Evolutionary conservation across 306 rosid genomes (phyloP), one percentile per base, ranked within the genome.

Genomic region (Medicago lupulina): DNA sequence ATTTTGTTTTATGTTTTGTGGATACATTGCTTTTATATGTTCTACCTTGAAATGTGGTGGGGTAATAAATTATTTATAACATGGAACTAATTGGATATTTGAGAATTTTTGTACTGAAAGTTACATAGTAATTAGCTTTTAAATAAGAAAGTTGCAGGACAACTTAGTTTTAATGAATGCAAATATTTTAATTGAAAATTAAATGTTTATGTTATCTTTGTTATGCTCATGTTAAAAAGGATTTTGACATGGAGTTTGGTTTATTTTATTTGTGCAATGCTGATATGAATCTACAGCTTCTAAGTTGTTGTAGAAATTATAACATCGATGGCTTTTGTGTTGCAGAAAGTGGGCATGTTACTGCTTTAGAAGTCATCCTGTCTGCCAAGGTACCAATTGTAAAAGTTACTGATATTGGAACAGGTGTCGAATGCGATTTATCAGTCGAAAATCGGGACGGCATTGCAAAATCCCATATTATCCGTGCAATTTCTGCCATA

Each of bases 371-470:
- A 67, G 8, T 47, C 17, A 69, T 85, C 79, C 8, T 43, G 49
- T 14, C 44, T 67, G 89, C 89, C 59, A 80, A 53, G 76, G 86
- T 85, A 46, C 89, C 89, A 50, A 77, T 85, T 76, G 10, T 85
- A 57, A 85, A 85, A 80, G 81, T 85, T 65, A 85, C 77, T 76
- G 89, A 85, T 80, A 15, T 73, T 60, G 89, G 89, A 68, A 85
- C 89, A 6, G 89, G 89, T 25, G 73, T 85, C 23, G 89, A 85
- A 80, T 85, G 89, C 58, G 89, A 85, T 85, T 57, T 85, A 69
- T 85, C 89, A 40, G 86, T 85, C 4, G 79, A 76, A 13, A 85
- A 85, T 66, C 54, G 76, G 81, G 89, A 85, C 31, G 89, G 89
- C 76, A 82, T 85, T 73, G 59, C 5, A 25, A 85, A 85, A 70